phyloP scores from a whole-genome alignment of 2,329 filamentous ascomycete genomes.

The Ustilaginoidea virens region DNA sequence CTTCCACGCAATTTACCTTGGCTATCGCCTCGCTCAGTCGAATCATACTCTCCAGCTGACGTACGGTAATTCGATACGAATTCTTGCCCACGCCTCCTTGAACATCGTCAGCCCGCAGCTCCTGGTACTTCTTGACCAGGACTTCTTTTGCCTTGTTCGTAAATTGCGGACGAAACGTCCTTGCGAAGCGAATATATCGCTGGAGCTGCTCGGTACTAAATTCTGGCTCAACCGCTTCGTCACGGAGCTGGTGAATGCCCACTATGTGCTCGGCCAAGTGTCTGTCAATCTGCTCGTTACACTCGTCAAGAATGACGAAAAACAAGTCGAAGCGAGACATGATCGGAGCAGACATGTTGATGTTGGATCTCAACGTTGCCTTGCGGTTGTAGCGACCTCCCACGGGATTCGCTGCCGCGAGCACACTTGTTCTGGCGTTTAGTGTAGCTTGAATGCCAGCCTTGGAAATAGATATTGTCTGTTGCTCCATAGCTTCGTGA shows the following conservation, averaged over 20 bases:
- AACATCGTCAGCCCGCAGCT: slow-evolving; percentile 81
- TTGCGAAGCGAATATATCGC: slow-evolving; percentile 90
- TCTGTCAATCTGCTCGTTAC: slow-evolving; percentile 80
- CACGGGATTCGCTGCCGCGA: slow-evolving; percentile 91
- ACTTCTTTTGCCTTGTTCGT: slow-evolving; percentile 71
- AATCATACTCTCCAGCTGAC: slow-evolving; percentile 92
- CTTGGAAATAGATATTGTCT: slow-evolving; percentile 97
- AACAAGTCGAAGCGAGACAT: slow-evolving; percentile 99
- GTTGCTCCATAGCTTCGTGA: slow-evolving; percentile 99
- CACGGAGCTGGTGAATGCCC: slow-evolving; percentile 78
- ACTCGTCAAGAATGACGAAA: slow-evolving; percentile 95
- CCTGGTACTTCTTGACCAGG: slow-evolving; percentile 88
- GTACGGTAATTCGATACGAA: slow-evolving; percentile 92
- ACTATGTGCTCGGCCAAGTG: slow-evolving; percentile 93
- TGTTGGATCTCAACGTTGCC: slow-evolving; percentile 79
- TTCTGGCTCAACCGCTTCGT: slow-evolving; percentile 81
- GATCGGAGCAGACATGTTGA: slow-evolving; percentile 97
- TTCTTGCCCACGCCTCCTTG: slow-evolving; percentile 90
- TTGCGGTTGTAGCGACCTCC: slow-evolving; percentile 96
- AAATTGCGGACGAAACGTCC: slow-evolving; percentile 88
- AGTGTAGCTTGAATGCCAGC: slow-evolving; percentile 95
- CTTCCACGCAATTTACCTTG: slow-evolving; percentile 90
- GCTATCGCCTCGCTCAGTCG: slow-evolving; percentile 94
- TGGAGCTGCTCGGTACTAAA: slow-evolving; percentile 94
- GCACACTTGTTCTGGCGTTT: slow-evolving; percentile 87